These are phyloP conservation scores for Tolypocladium ophioglossoides DNA, from an alignment of 2,329 filamentous ascomycete genomes.

Conservation along the genomic window DNA sequence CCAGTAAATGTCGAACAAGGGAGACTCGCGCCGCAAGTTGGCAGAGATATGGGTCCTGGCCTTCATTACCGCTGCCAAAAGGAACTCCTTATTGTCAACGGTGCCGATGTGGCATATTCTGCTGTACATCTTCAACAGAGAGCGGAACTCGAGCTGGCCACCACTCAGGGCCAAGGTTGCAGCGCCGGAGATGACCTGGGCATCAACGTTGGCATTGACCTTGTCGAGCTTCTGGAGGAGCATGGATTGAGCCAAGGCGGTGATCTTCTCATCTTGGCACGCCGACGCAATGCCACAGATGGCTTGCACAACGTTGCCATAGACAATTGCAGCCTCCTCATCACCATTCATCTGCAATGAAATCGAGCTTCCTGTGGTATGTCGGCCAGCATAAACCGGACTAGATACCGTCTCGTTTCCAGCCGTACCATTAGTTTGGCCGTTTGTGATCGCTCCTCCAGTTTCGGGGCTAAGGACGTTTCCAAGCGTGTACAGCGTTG, in stretches of 20 bases:
- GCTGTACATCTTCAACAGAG: slow-evolving; percentile 74
- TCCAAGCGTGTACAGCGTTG: slow-evolving; percentile 90
- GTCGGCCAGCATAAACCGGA: slow-evolving; percentile 40
- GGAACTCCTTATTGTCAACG: slow-evolving; percentile 52
- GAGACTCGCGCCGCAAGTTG: slow-evolving; percentile 56
- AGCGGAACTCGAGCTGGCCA: slow-evolving; percentile 71
- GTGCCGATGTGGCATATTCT: slow-evolving; percentile 65
- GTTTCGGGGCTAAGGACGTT: slow-evolving; percentile 77
- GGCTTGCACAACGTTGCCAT: slow-evolving; percentile 85
- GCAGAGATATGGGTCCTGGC: slow-evolving; percentile 71
- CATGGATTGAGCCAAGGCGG: slow-evolving; percentile 86
- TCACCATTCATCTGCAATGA: slow-evolving; percentile 67
- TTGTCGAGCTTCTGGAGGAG: slow-evolving; percentile 91
- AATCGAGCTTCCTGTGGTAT: slow-evolving; percentile 64
- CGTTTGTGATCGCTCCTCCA: slow-evolving; percentile 43
- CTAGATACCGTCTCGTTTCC: slow-evolving; percentile 26
- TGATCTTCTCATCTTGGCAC: slow-evolving; percentile 83
- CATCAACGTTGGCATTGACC: slow-evolving; percentile 69
- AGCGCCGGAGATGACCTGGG: slow-evolving; percentile 74
- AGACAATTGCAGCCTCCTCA: slow-evolving; percentile 67
- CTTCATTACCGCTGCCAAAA: slow-evolving; percentile 65
- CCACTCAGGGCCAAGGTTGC: slow-evolving; percentile 68
- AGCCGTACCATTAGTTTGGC: slow-evolving; percentile 31
- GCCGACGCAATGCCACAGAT: slow-evolving; percentile 81
- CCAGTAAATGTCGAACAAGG: slow-evolving; percentile 74